Percentiles rank a stretch among this genome's conserved stretches.
Evolutionary conservation across 192 early-diverging fungal genomes (phyloP).

Genomic region (Geosiphon pyriformis): DNA sequence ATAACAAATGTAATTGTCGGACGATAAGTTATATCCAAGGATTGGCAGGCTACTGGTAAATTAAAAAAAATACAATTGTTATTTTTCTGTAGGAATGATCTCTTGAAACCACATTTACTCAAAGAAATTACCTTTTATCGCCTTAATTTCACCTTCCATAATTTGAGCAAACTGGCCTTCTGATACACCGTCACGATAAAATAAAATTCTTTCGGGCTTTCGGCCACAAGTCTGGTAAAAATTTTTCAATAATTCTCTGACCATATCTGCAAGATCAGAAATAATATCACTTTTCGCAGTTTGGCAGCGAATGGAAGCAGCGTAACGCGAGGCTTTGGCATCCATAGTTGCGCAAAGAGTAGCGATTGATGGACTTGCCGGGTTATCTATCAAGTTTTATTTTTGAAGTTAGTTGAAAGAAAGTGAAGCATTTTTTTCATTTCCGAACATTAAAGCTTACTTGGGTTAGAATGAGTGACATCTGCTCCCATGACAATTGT

Average conservation of each 20-base stretch:
- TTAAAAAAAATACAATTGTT: slow-evolving; percentile 14
- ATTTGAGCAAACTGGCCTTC: slow-evolving; percentile 83
- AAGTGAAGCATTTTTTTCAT: too few relatives aligned
- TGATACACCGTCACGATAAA: slow-evolving; percentile 89
- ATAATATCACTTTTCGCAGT: slow-evolving; percentile 68
- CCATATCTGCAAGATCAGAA: slow-evolving; percentile 59
- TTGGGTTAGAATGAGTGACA: slow-evolving; percentile 80
- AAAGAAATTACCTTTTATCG: slow-evolving; percentile 39
- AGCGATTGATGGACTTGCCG: slow-evolving; percentile 65
- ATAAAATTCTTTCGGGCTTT: slow-evolving; percentile 73
- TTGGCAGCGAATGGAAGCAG: slow-evolving; percentile 59
- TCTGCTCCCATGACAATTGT: slow-evolving; percentile 90
- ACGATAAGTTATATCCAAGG: slow-evolving; percentile 62
- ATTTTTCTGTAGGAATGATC: background rate
- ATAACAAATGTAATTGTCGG: slow-evolving; percentile 81
- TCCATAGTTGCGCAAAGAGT: slow-evolving; percentile 68
- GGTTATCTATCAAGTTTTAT: too few relatives aligned
- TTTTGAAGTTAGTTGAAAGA: too few relatives aligned
- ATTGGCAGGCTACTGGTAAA: slow-evolving; percentile 52
- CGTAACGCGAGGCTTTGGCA: slow-evolving; percentile 54
- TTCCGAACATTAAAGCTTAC: too few relatives aligned
- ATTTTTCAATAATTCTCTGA: slow-evolving; percentile 61
- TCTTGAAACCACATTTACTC: background rate
- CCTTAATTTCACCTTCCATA: slow-evolving; percentile 65
- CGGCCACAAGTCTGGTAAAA: slow-evolving; percentile 60